A percentile compares a stretch with the other conserved stretches of the same genome.
These are phyloP conservation scores for Breynia disticha DNA, from an alignment of 441 rosid species.

Conservation along the genomic window DNA sequence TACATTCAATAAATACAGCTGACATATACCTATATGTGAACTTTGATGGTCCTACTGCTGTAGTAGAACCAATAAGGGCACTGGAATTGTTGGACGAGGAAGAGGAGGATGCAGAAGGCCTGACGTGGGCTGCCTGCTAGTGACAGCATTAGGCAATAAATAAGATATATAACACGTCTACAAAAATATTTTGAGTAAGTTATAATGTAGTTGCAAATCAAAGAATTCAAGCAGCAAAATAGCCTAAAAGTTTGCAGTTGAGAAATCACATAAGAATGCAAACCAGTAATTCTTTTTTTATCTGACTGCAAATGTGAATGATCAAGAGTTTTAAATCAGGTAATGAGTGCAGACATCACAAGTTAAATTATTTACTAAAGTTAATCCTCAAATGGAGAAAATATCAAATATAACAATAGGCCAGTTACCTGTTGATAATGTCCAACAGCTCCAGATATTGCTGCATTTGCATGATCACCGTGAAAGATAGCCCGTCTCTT, in stretches of 20 bases:
- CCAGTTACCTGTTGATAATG: conserved; percentile 64
- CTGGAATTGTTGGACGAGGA: conserved; percentile 42
- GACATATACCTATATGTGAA: conserved; percentile 71
- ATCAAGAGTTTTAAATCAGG: no score
- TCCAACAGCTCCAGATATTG: conserved; percentile 70
- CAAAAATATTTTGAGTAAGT: no score
- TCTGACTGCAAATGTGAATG: no score
- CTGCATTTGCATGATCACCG: conserved; percentile 78
- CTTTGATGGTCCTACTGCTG: conserved; percentile 51
- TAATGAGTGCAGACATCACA: no score
- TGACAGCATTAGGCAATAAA: no score
- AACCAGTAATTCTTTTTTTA: no score
- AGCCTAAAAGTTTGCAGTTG: no score
- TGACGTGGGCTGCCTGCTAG: conserved; percentile 50
- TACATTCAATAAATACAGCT: conserved; percentile 10
- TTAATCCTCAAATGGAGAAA: neutral
- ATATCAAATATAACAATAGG: conserved; percentile 3
- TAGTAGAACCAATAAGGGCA: conserved; percentile 39
- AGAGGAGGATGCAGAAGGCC: conserved; percentile 41
- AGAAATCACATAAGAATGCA: no score
- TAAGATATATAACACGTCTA: no score
- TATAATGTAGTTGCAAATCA: no score
- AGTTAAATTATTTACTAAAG: conserved; percentile 5
- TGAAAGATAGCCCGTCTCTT: conserved; percentile 62
- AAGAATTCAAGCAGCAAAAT: no score